These are phyloP conservation scores for Trichoderma simmonsii DNA, from an alignment of 2,329 filamentous ascomycete genomes.

Conservation along the genomic window DNA sequence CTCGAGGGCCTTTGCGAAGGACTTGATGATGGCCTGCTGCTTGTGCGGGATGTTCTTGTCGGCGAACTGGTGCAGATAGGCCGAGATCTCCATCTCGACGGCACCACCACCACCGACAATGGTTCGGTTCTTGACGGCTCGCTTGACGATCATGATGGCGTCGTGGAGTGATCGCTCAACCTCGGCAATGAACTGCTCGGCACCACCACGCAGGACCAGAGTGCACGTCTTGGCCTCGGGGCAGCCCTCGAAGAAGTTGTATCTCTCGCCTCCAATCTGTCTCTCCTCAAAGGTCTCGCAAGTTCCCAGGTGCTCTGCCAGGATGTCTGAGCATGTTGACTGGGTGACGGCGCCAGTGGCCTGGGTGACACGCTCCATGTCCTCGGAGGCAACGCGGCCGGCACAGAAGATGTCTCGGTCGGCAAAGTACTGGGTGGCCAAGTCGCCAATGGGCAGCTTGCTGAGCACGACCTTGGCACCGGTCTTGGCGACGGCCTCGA, in stretches of 20 bases:
- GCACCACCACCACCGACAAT: conserved; percentile 96
- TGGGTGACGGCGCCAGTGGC: conserved; percentile 90
- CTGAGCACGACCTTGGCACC: conserved; percentile 96
- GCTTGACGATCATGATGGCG: conserved; percentile 99
- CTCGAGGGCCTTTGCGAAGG: conserved; percentile 94
- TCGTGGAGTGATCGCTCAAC: conserved; percentile 97
- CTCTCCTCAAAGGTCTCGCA: conserved; percentile 91
- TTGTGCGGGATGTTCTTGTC: conserved; percentile 92
- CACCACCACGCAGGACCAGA: conserved; percentile 87
- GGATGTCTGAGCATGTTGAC: conserved; percentile 95
- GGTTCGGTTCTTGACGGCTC: conserved; percentile 87
- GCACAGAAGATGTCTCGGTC: conserved; percentile 98
- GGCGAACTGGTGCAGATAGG: conserved; percentile 87
- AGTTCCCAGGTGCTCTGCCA: conserved; percentile 80
- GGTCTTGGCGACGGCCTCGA: conserved; percentile 89
- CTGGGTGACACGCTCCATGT: conserved; percentile 94
- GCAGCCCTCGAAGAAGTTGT: conserved; percentile 98
- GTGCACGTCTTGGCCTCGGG: conserved; percentile 96
- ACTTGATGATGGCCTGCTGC: conserved; percentile 96
- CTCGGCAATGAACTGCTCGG: conserved; percentile 98
- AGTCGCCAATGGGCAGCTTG: conserved; percentile 94
- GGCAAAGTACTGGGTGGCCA: conserved; percentile 96
- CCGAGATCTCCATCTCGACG: conserved; percentile 93
- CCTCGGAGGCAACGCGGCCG: conserved; percentile 83
- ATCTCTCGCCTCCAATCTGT: conserved; percentile 94